These are phyloP conservation scores for Paraglomus occultum DNA, from an alignment of 192 early-diverging fungal genomes.

Conservation along the genomic window DNA sequence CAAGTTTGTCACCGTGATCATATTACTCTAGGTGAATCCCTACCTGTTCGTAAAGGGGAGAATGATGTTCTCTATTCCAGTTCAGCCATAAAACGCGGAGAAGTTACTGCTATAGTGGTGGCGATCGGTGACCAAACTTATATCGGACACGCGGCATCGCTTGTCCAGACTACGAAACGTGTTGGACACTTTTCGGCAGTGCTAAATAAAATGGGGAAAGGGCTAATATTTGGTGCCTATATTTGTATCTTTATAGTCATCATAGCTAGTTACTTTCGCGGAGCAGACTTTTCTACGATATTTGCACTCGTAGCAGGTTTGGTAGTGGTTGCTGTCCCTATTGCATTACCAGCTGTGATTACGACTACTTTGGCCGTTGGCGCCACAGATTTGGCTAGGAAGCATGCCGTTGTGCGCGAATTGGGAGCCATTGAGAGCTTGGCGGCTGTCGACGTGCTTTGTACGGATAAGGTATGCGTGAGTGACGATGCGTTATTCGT, in stretches of 20 bases:
- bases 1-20: constrained; percentile 56
- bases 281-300: constrained; percentile 42
- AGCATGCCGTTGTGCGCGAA: constrained; percentile 79
- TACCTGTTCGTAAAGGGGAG: constrained; percentile 65
- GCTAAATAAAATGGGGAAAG: constrained; percentile 74
- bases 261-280: constrained; percentile 71
- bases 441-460: constrained; percentile 80
- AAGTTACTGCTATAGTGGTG: constrained; percentile 74
- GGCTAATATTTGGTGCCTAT: constrained; percentile 56
- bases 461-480: constrained; percentile 70
- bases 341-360: constrained; percentile 76
- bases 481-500: no score
- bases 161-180: constrained; percentile 71
- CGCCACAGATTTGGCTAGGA: constrained; percentile 77
- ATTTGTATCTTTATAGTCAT: constrained; percentile 76
- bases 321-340: constrained; percentile 79
- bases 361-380: constrained; percentile 79
- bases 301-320: constrained; percentile 70
- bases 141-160: constrained; percentile 79
- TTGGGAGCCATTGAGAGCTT: constrained; percentile 81
- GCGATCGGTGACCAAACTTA: constrained; percentile 81
- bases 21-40: constrained; percentile 71
- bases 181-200: constrained; percentile 74
- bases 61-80: constrained; percentile 77
- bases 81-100: constrained; percentile 79